Percentiles rank a stretch among this genome's conserved stretches.
Conservation (phyloP, 1,139 yeast species). For the Meyerozyma sp. region DNA sequence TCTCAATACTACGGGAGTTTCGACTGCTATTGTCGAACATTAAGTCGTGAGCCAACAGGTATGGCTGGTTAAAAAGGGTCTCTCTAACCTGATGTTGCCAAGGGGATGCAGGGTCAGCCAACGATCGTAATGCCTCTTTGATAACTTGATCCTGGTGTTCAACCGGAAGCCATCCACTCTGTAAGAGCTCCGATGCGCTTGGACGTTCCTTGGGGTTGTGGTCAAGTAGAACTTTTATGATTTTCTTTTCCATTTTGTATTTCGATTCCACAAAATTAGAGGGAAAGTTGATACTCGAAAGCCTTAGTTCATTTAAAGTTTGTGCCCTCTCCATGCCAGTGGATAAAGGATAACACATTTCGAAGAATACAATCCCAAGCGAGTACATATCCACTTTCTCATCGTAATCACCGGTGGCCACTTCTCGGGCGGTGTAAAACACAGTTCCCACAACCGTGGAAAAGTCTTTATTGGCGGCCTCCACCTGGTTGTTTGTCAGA, state of each 20-base stretch:
- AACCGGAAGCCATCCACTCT: conserved; percentile 80
- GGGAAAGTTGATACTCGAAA: conserved; percentile 60
- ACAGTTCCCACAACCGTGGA: conserved; percentile 94
- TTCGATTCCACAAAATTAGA: conserved; percentile 49
- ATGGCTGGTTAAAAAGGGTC: conserved; percentile 77
- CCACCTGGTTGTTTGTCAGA: conserved; percentile 36
- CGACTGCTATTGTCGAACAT: conserved; percentile 56
- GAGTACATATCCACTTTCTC: conserved; percentile 96
- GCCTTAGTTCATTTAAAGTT: conserved; percentile 59
- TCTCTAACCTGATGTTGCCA: conserved; percentile 92
- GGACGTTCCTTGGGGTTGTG: conserved; percentile 78
- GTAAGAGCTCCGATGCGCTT: conserved; percentile 65
- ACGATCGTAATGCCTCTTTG: conserved; percentile 77
- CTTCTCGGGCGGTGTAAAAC: conserved; percentile 88
- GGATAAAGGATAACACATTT: conserved; percentile 76
- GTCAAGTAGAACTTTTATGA: conserved; percentile 60
- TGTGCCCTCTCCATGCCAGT: conserved; percentile 93
- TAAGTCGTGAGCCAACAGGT: conserved; percentile 74
- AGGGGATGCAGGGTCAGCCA: conserved; percentile 87
- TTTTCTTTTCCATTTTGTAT: conserved; percentile 53
- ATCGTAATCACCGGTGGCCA: conserved; percentile 70
- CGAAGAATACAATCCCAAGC: conserved; percentile 88
- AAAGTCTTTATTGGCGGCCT: conserved; percentile 55
- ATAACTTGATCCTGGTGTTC: conserved; percentile 87
- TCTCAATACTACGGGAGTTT: conserved; percentile 18